Base-by-base conservation (phyloP, 768 basidiomycete species). In the Suillus bovinus region DNA sequence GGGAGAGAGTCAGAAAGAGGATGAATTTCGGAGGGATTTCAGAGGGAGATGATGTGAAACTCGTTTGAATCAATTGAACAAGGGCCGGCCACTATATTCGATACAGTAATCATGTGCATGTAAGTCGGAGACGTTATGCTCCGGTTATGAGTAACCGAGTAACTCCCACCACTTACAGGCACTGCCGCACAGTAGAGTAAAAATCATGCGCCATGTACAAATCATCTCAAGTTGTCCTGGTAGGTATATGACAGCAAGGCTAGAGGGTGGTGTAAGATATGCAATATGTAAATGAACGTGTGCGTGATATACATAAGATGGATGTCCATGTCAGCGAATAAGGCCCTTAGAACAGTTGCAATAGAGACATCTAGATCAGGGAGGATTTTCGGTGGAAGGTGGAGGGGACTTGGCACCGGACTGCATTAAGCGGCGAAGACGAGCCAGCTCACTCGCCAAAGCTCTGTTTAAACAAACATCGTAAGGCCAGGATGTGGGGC, bases 381-480 rank as follows among this genome's bases (percentile, higher is more conserved):
- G 47, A 58, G 60, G 24, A 2, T 7, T 22, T 39, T 8, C 63
- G 63, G 47, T 47, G n/a, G 24, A 36, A 61, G 69, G 59, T 34
- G 62, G 67, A 53, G 75, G 67, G 65, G 71, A 68, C 60, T 74
- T 77, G 1, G 80, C 77, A 67, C 83, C 81, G 44, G 77, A 75
- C 69, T 84, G 88, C 86, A 93, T 92, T 44, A 93, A 80, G 66
- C 91, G 81, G 69, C 88, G 81, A 69, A 93, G 76, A 61, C 89
- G 81, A 55, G 84, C 82, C 50, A 93, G 78, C 71, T 93, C 91
- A 33, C 79, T 77, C 6, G 88, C 77, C 34, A 92, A 72, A 36
- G 77, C 75, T 68, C 90, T 90, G 68, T 31, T 59, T 5, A 24
- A 22, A 16, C 33, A 20, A 1, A 14, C 5, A 71, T 1, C 64